Percentiles rank a stretch among this genome's conserved stretches.
phyloP scores from a whole-genome alignment of 1,284 basidiomycete species.

The Microbotryum violaceum region DNA sequence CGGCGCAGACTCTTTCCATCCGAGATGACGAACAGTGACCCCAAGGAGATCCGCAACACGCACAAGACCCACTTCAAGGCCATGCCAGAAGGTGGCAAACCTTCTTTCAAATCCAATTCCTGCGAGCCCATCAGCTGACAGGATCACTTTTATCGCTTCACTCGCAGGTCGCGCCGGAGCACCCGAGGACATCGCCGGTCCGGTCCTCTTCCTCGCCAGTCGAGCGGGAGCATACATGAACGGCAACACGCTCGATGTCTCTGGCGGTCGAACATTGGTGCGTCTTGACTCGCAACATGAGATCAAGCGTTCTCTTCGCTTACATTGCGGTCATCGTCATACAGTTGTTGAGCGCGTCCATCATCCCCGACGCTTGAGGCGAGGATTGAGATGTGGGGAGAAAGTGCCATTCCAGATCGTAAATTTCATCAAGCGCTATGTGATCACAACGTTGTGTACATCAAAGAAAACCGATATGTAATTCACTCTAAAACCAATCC shows the following conservation, averaged over 20 bases:
- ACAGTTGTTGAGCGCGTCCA: no score
- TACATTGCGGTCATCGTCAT: no score
- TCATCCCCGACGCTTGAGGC: no score
- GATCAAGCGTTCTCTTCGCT: no score
- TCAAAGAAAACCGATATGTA: no score
- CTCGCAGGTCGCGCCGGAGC: slow-evolving; percentile 6
- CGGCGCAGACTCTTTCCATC: slow-evolving; percentile 4
- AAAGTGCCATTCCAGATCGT: no score
- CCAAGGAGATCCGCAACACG: background rate
- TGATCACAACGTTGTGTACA: no score
- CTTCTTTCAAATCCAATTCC: no score
- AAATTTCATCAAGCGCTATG: no score
- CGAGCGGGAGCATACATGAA: slow-evolving; percentile 9
- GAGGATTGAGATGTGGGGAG: no score
- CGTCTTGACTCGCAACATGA: background rate
- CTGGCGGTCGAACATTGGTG: slow-evolving; percentile 6
- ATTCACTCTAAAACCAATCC: no score
- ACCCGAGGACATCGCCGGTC: slow-evolving; percentile 7
- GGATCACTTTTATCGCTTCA: background rate
- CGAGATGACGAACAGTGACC: slow-evolving; percentile 8
- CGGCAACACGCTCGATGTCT: slow-evolving; percentile 6
- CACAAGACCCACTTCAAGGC: slow-evolving; percentile 7
- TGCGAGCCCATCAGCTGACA: background rate
- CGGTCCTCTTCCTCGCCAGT: slow-evolving; percentile 2
- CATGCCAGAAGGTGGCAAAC: slow-evolving; percentile 7